phyloP scores from a whole-genome alignment of 805 yeast species.

The Dipodascopsis tothii region DNA sequence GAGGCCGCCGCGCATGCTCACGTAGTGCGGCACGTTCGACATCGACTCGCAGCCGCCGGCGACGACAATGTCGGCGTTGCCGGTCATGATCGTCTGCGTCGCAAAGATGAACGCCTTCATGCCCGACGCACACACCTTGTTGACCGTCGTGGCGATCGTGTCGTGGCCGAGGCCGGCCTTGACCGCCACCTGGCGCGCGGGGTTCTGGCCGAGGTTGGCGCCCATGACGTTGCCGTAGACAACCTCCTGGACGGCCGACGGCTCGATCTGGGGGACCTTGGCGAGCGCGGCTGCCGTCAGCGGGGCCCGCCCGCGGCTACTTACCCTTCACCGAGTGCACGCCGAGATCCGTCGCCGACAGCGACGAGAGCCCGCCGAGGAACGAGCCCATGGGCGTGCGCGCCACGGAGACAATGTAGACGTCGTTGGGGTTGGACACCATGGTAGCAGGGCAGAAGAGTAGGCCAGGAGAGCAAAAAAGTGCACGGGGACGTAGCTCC shows the following conservation, averaged over 20 bases:
- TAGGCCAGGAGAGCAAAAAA: no score
- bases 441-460: no score
- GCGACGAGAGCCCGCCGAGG: slow-evolving; percentile 69
- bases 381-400: slow-evolving; percentile 91
- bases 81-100: slow-evolving; percentile 82
- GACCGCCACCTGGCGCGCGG: slow-evolving; percentile 95
- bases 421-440: slow-evolving; percentile 30
- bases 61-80: slow-evolving; percentile 79
- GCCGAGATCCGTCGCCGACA: slow-evolving; percentile 73
- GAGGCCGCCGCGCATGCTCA: slow-evolving; percentile 39
- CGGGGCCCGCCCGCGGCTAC: no score
- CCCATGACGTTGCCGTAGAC: slow-evolving; percentile 87
- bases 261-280: slow-evolving; percentile 72
- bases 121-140: slow-evolving; percentile 97
- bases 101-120: slow-evolving; percentile 84
- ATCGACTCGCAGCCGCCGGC: slow-evolving; percentile 98
- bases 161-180: slow-evolving; percentile 77
- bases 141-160: slow-evolving; percentile 81
- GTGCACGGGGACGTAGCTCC: no score
- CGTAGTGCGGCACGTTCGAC: slow-evolving; percentile 91
- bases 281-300: slow-evolving; percentile 60
- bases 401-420: slow-evolving; percentile 77
- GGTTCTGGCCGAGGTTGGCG: slow-evolving; percentile 94
- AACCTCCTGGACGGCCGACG: slow-evolving; percentile 76
- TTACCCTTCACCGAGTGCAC: slow-evolving; percentile 56